Evolutionary conservation across 2,329 filamentous ascomycete species (phyloP), one percentile per base, ranked within the genome.

Genomic region (Diaporthe sp.): DNA sequence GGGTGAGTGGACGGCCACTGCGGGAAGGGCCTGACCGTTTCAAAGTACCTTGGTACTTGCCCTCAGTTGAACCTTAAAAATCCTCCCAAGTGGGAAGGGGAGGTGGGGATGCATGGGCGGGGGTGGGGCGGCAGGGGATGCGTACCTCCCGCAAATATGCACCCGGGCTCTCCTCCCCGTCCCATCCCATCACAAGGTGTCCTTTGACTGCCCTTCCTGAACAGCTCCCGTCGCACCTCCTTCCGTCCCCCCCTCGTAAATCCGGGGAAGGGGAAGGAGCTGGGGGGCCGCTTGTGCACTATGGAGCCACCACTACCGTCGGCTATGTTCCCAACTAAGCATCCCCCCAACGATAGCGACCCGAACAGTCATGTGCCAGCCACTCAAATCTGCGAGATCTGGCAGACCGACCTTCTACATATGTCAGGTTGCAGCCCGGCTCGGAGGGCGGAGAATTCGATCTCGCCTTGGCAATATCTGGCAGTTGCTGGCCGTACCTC

Each of bases 381-480:
- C 61, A 49, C 49, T 67, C 61, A 31, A 49, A n/a, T 25, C 62
- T 39, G 62, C 12, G 7, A 46, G 15, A 46, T 19, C 42, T 46
- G 3, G 42, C 42, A n/a, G 42, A 34, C 61, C 61, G 61, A 49
- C 61, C 61, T 46, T 31, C 25, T 31, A 15, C 17, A 65, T 46
- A 8, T 3, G 39, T 22, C 25, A 59, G 39, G 44, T 68, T 31
- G 10, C 44, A 68, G 31, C 44, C 19, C 61, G 12, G 25, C 31
- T 51, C 62, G 62, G 62, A 68, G 62, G 62, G 44, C 62, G 65
- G 65, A 68, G 65, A 42, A 68, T 53, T 53, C 28, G 44, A 68
- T 68, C 62, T 68, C 19, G 62, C 10, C 44, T 68, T 53, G 62
- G 62, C 62, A 53, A 22, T 68, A 25, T 68, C 65, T 37, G 44